Percentiles rank a stretch among this genome's conserved stretches.
These are phyloP conservation scores for Tricholoma saponaceum DNA, from an alignment of 768 basidiomycete genomes.

Conservation along the genomic window DNA sequence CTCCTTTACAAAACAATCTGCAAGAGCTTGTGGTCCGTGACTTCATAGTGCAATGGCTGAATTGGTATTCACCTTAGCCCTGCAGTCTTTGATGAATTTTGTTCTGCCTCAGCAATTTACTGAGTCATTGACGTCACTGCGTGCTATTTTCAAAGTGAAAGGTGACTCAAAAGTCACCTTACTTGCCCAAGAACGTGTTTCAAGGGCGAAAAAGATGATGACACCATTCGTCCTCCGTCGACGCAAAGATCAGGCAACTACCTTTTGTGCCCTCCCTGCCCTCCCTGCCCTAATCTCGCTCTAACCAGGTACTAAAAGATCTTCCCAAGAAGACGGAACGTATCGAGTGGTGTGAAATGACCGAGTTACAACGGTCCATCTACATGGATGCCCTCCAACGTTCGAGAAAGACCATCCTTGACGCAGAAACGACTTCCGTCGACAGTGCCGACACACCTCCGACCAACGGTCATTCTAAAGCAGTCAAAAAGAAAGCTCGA, in stretches of 20 bases:
- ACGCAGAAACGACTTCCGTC: slow-evolving; percentile 29
- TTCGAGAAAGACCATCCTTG: slow-evolving; percentile 76
- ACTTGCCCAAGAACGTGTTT: slow-evolving; percentile 89
- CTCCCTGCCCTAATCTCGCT: neutral
- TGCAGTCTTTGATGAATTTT: slow-evolving; percentile 96
- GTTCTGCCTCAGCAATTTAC: slow-evolving; percentile 90
- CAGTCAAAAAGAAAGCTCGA: slow-evolving; percentile 43
- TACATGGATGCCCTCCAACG: slow-evolving; percentile 85
- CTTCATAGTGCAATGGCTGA: neutral
- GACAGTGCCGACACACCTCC: slow-evolving; percentile 20
- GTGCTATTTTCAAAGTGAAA: slow-evolving; percentile 95
- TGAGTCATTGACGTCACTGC: slow-evolving; percentile 69
- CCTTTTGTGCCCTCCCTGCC: neutral
- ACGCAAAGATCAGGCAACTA: slow-evolving; percentile 81
- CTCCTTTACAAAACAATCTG: slow-evolving; percentile 89
- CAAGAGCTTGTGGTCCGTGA: slow-evolving; percentile 80
- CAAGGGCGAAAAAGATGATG: slow-evolving; percentile 98
- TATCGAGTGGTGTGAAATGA: slow-evolving; percentile 96
- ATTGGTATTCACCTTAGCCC: slow-evolving; percentile 6
- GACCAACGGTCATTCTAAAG: slow-evolving; percentile 22
- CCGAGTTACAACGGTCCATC: slow-evolving; percentile 70
- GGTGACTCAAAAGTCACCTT: slow-evolving; percentile 87
- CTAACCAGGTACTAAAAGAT: slow-evolving; percentile 77
- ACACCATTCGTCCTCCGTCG: slow-evolving; percentile 97
- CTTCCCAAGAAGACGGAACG: slow-evolving; percentile 90